Conservation (phyloP, 2,329 filamentous ascomycete species). For the Ophiostoma himal-ulmi region DNA sequence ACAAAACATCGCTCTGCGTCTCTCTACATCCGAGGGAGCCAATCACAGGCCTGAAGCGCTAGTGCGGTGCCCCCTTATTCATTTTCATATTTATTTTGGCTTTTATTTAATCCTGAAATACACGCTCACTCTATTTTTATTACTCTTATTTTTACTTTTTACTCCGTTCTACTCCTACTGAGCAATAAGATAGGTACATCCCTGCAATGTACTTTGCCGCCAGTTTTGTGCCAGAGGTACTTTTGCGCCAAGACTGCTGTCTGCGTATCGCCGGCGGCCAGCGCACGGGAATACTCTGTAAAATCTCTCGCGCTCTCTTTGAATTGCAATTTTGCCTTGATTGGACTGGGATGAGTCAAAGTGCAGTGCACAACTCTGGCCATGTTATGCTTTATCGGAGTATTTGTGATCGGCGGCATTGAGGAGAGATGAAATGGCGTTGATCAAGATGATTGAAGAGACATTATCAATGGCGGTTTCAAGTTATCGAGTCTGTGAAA, state of each 20-base stretch:
- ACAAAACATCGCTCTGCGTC: too few relatives aligned
- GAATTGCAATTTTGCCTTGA: neutral
- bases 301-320: neutral
- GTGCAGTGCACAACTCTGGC: neutral
- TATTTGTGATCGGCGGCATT: too few relatives aligned
- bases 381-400: too few relatives aligned
- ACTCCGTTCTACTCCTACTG: too few relatives aligned
- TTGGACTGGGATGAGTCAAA: neutral
- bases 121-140: neutral
- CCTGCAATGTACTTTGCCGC: neutral
- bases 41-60: slow-evolving; percentile 26
- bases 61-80: neutral
- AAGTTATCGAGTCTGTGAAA: neutral
- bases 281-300: neutral
- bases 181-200: too few relatives aligned
- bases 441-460: too few relatives aligned
- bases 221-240: neutral
- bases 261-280: slow-evolving; percentile 4
- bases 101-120: neutral
- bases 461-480: neutral
- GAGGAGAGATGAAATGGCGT: too few relatives aligned
- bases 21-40: slow-evolving; percentile 21
- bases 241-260: neutral
- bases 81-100: slow-evolving; percentile 1
- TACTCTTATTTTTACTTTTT: neutral